Base-by-base conservation (phyloP, 495 filamentous ascomycete species). In the Hypoxylon fragiforme region DNA sequence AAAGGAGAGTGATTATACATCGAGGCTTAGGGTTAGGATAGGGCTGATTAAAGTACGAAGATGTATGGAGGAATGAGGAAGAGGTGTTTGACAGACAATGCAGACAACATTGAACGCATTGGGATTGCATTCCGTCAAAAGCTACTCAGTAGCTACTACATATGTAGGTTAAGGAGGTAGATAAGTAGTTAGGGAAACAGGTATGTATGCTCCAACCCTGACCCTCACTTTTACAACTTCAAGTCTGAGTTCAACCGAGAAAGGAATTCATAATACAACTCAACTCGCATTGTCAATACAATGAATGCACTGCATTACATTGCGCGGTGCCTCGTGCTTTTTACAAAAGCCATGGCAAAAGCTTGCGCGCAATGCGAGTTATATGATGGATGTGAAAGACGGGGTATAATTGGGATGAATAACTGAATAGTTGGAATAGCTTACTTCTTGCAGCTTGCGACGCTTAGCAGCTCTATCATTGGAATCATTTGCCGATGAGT, bases 381-480 rank as follows among this genome's bases (percentile, higher is more conserved):
- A 37, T 50, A 36, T 38, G 43, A 50, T 44, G 45, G 18, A 46
- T 48, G 37, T 50, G 22, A 15, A 46, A 3, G 46, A 11, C 18
- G 15, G 30, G 44, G 15, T 24, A 44, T 5, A 47, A 7, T 21
- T 20, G 24, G 44, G 15, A 16, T 50, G 42, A 38, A 42, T 45
- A 40, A n/a, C n/a, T n/a, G n/a, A 28, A 28, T 4, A 28, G 9
- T 28, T 4, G 24, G 24, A 28, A 9, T 9, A 28, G 24, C 24
- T 28, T 56, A 68, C 65, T 45, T 68, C 65, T 34, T 60, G 54
- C 38, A 68, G 51, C 54, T 59, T 68, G 62, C 65, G 65, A 59
- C 65, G 62, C 44, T 90, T 90, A 36, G 79, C 70, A 60, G 79
- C 79, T 56, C 83, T 80, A 49, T 83, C 81, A 24, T 82, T 77